Evolutionary conservation across 768 basidiomycete species (phyloP).

Genomic region (Tulasnella sp.): DNA sequence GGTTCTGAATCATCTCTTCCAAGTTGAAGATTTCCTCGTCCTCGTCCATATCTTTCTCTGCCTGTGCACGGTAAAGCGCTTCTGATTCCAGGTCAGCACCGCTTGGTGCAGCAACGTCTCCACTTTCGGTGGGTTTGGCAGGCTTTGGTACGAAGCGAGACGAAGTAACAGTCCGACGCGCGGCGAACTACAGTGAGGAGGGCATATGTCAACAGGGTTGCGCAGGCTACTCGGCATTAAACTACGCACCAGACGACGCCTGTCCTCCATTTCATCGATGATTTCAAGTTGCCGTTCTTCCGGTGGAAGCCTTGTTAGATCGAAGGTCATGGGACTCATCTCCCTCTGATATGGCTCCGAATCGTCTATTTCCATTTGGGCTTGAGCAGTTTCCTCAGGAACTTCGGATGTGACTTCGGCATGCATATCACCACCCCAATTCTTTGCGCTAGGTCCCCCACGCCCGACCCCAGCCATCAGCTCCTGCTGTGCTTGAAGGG

Average conservation of each 20-base stretch:
- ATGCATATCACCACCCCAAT: constrained; percentile 36
- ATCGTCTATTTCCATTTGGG: constrained; percentile 40
- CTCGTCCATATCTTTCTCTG: constrained; percentile 87
- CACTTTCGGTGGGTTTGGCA: constrained; percentile 36
- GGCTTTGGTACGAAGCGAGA: constrained; percentile 83
- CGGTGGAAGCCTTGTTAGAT: constrained; percentile 56
- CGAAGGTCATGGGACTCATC: constrained; percentile 77
- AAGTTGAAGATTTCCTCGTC: constrained; percentile 94
- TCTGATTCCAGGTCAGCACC: constrained; percentile 71
- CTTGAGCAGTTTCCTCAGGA: constrained; percentile 32
- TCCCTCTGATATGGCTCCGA: constrained; percentile 71
- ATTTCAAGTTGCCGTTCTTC: constrained; percentile 82
- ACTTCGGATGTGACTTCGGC: constrained; percentile 29
- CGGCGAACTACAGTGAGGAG: constrained; percentile 50
- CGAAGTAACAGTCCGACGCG: constrained; percentile 71
- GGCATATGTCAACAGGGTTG: constrained; percentile 3
- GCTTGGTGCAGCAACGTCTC: constrained; percentile 36
- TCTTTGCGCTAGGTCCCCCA: constrained; percentile 34
- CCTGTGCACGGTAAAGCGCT: constrained; percentile 82
- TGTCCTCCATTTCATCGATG: constrained; percentile 59
- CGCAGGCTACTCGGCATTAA: neutral
- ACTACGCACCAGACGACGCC: constrained; percentile 50
- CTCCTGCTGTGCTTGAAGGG: constrained; percentile 87
- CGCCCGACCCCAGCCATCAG: constrained; percentile 68
- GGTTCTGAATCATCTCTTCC: constrained; percentile 77